Evolutionary conservation across 2,329 filamentous ascomycete genomes (phyloP), one percentile per base, ranked within the genome.

Genomic region (Calonectria henricotiae): DNA sequence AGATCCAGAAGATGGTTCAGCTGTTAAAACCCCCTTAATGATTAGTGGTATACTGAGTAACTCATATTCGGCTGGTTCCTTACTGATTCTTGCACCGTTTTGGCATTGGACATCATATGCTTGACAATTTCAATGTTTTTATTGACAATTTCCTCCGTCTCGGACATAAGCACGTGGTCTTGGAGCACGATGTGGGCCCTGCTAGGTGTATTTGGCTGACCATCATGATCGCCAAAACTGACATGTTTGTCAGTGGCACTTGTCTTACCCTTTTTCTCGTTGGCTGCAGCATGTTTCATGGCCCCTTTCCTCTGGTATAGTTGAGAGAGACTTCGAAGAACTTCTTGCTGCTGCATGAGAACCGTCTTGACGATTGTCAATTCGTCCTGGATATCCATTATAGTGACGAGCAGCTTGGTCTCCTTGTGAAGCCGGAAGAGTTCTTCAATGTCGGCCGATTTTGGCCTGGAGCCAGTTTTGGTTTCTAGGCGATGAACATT

Each of bases 371-470:
- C 47, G 3, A 51, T 51, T 6, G 47, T 51, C 47, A 51, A 51
- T n/a, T 51, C 47, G 27, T 51, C 47, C 11, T 51, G 47, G 7
- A 51, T 51, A 51, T 51, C 47, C 47, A 51, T 51, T 15, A 51
- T 51, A 6, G 47, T 51, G 15, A 51, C 47, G 3, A 51, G 47
- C 13, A 51, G 47, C 47, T 51, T 51, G 8, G 47, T 51, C 17
- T 51, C 47, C 25, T 51, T 51, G 25, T 51, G 47, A 15, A 51
- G 47, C 13, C 47, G 47, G 17, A 51, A 51, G 5, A 51, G 27
- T 12, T 51, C 47, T 27, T 51, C 47, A 32, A 51, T 51, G 8
- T 51, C 47, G 7, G 47, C 47, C 7, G 47, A 51, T 32, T 51
- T 51, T 30, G 47, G 47, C 25, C 32, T 51, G 2, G 23, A 27